A percentile compares a stretch with the other conserved stretches of the same genome.
Evolutionary conservation across 2,329 filamentous ascomycete species (phyloP).

Genomic region (Arthroderma sp.): DNA sequence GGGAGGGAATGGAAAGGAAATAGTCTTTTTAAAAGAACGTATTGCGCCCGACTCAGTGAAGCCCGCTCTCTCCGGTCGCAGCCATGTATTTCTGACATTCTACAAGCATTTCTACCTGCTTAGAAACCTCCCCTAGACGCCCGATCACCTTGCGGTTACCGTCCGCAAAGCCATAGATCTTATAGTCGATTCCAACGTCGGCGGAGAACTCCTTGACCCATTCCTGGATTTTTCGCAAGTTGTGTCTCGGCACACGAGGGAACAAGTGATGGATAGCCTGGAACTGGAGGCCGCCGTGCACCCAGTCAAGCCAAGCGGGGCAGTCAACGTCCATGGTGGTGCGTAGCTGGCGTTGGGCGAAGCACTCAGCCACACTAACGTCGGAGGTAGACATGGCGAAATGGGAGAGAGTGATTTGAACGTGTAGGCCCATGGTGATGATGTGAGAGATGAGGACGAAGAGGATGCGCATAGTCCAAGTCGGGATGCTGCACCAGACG

Average conservation of each 20-base stretch:
- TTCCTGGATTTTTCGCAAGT: conserved; percentile 61
- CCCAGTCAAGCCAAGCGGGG: conserved; percentile 73
- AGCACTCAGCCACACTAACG: conserved; percentile 69
- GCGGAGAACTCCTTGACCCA: conserved; percentile 69
- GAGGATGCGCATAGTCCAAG: conserved; percentile 53
- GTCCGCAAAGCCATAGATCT: conserved; percentile 69
- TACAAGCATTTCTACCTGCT: conserved; percentile 59
- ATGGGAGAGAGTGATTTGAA: conserved; percentile 83
- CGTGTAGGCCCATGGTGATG: conserved; percentile 67
- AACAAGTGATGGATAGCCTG: conserved; percentile 79
- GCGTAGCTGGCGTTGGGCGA: conserved; percentile 78
- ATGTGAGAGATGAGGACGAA: conserved; percentile 73
- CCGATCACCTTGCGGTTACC: conserved; percentile 67
- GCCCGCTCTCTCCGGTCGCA: conserved; percentile 1
- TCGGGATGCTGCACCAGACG: conserved; percentile 59
- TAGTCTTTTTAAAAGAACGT: not conserved
- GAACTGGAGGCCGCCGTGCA: conserved; percentile 81
- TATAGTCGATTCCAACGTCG: conserved; percentile 76
- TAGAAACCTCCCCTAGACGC: conserved; percentile 59
- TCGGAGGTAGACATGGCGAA: conserved; percentile 89
- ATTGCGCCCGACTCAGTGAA: not conserved
- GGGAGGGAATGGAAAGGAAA: not conserved
- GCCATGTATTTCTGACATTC: conserved; percentile 40
- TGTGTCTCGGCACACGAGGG: conserved; percentile 72
- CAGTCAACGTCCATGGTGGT: conserved; percentile 92